Percentiles rank a stretch among this genome's conserved stretches.
These are phyloP conservation scores for Akebia trifoliata DNA, from an alignment of 164 flowering plant species.

Conservation along the genomic window DNA sequence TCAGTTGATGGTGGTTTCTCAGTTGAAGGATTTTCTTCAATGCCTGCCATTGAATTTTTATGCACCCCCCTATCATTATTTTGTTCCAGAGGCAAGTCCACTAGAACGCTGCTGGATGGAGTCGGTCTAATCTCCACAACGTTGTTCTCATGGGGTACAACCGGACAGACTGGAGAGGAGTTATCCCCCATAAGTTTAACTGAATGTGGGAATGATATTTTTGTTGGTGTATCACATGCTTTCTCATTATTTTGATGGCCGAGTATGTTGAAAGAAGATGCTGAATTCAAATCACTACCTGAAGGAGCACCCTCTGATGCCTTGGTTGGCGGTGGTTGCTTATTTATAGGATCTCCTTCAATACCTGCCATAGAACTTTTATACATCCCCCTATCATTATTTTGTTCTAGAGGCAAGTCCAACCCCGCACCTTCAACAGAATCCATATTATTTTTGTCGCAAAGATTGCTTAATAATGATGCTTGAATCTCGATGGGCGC, in stretches of 20 bases:
- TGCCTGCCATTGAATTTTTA: constrained; percentile 11
- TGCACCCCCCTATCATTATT: constrained; percentile 11
- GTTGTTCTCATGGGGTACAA: constrained; percentile 10
- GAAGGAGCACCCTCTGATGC: constrained; percentile 2
- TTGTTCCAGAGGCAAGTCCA: constrained; percentile 15
- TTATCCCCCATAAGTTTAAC: not conserved
- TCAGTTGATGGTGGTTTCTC: not conserved
- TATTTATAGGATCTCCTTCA: not conserved
- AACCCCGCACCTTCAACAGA: constrained; percentile 17
- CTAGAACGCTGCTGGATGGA: constrained; percentile 6
- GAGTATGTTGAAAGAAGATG: not conserved
- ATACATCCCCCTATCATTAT: constrained; percentile 10
- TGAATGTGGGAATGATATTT: not conserved
- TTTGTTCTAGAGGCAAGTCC: constrained; percentile 16
- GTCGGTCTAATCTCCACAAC: constrained; percentile 3
- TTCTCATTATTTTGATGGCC: not conserved
- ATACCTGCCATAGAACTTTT: constrained; percentile 11
- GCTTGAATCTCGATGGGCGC: too few relatives aligned
- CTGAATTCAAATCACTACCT: not conserved
- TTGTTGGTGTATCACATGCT: not conserved
- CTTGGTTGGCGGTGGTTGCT: not conserved
- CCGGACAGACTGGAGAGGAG: not conserved
- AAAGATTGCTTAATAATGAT: not conserved
- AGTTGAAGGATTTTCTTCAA: not conserved
- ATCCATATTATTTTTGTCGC: constrained; percentile 12